Conservation (phyloP, 1,284 basidiomycete genomes). For the Golubevia sp. region DNA sequence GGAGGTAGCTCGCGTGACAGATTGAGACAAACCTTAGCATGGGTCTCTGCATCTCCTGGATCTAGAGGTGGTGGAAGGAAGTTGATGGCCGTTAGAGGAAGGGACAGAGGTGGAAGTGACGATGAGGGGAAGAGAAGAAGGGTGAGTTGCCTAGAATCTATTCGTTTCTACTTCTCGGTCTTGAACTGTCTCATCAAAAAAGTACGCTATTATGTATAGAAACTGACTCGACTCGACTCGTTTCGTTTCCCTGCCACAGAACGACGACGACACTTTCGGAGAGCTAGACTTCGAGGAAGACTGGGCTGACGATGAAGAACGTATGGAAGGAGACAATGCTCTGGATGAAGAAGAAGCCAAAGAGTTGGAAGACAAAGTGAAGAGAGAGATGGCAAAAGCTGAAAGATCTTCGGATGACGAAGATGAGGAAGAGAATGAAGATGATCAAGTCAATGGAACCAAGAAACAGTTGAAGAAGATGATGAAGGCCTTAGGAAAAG, state of each 20-base stretch:
- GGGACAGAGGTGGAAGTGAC: neutral
- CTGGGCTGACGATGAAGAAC: slow-evolving; percentile 57
- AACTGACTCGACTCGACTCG: too few relatives aligned
- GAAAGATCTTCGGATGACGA: slow-evolving; percentile 32
- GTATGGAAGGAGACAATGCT: slow-evolving; percentile 23
- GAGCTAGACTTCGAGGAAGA: slow-evolving; percentile 57
- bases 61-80: neutral
- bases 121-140: neutral
- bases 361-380: slow-evolving; percentile 55
- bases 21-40: neutral
- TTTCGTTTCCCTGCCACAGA: slow-evolving; percentile 11
- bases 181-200: too few relatives aligned
- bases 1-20: neutral
- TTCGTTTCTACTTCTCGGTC: too few relatives aligned
- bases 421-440: slow-evolving; percentile 22
- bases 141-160: neutral
- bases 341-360: slow-evolving; percentile 50
- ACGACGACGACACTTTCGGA: slow-evolving; percentile 34
- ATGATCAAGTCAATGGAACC: slow-evolving; percentile 49
- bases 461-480: slow-evolving; percentile 61
- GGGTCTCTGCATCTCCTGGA: neutral
- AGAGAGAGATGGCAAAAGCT: slow-evolving; percentile 57
- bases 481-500: slow-evolving; percentile 50
- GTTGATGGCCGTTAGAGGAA: neutral
- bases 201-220: too few relatives aligned